Evolutionary conservation across 495 filamentous ascomycete species (phyloP).

Genomic region (Hypoxylon lenormandii): DNA sequence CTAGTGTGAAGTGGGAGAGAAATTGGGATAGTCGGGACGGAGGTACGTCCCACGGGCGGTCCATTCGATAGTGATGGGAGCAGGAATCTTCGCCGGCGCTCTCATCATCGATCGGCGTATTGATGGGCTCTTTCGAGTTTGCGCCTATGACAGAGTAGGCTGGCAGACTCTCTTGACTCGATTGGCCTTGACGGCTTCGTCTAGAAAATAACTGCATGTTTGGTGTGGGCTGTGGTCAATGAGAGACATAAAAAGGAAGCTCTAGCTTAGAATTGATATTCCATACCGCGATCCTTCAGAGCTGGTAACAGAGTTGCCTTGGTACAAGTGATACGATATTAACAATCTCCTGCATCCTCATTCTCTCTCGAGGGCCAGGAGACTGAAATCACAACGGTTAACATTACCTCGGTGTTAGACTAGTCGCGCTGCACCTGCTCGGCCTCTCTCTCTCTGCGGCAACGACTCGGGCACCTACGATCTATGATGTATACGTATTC

Average conservation of each 20-base stretch:
- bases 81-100: constrained; percentile 6
- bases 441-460: not conserved
- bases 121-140: constrained; percentile 4
- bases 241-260: not conserved
- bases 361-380: not conserved
- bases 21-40: constrained; percentile 44
- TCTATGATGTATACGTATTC: no score
- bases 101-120: constrained; percentile 4
- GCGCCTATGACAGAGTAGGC: constrained; percentile 36
- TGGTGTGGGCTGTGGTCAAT: constrained; percentile 15
- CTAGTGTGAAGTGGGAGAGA: constrained; percentile 61
- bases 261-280: constrained; percentile 8
- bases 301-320: not conserved
- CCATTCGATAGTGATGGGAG: not conserved
- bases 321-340: constrained; percentile 13
- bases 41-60: constrained; percentile 1
- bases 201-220: constrained; percentile 29
- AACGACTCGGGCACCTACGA: not conserved
- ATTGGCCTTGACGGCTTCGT: constrained; percentile 4
- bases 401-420: not conserved
- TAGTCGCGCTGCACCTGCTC: constrained; percentile 7
- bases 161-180: constrained; percentile 12
- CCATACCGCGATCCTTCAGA: not conserved
- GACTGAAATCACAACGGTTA: not conserved
- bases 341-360: constrained; percentile 8